Conservation (phyloP, 176 grass and related monocot species). For the Saccharum officinarum region DNA sequence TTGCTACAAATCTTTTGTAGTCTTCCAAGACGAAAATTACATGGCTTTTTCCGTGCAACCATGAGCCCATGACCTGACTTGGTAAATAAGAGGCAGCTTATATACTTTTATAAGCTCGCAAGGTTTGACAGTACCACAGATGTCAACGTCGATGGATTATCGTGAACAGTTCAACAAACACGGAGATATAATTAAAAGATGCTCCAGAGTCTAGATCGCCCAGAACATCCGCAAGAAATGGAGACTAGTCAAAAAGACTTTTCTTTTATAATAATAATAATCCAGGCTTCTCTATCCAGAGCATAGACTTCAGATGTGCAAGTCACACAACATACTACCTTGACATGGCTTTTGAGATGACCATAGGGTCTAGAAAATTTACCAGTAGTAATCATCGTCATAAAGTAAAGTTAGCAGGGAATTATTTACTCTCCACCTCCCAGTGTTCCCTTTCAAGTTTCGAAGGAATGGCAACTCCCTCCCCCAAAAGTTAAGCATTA, state of each 20-base stretch:
- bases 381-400: neutral
- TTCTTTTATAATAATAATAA: neutral
- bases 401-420: neutral
- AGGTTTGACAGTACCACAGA: conserved; percentile 8
- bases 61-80: conserved; percentile 15
- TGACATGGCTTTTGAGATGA: neutral
- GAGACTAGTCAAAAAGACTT: conserved; percentile 11
- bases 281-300: neutral
- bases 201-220: neutral
- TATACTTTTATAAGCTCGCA: conserved; percentile 13
- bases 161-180: conserved; percentile 10
- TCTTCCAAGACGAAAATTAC: conserved; percentile 14
- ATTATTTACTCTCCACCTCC: neutral
- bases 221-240: neutral
- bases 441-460: conserved; percentile 7
- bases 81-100: conserved; percentile 41
- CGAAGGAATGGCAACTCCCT: neutral
- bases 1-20: neutral
- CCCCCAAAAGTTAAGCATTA: neutral
- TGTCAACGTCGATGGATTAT: conserved; percentile 15
- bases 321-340: neutral
- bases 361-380: conserved; percentile 12
- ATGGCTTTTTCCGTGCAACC: neutral
- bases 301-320: neutral
- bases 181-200: neutral